These are phyloP conservation scores for Apiospora saccharicola DNA, from an alignment of 2,329 filamentous ascomycete species.

Conservation along the genomic window DNA sequence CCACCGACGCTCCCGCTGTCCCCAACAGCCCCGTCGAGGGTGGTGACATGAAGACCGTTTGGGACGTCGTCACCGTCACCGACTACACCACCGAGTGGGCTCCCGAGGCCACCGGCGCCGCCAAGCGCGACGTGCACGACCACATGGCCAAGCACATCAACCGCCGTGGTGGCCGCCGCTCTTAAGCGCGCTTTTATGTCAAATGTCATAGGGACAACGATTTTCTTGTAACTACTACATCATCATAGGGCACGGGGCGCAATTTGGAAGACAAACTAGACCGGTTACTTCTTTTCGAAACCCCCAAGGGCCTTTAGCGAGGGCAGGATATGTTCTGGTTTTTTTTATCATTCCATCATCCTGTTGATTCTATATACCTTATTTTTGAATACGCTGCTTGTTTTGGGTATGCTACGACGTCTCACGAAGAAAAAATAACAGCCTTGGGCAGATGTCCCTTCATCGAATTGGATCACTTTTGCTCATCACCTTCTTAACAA, in stretches of 20 bases:
- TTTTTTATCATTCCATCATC: too few species aligned
- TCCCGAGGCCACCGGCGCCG: conserved; percentile 32
- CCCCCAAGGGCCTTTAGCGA: background rate
- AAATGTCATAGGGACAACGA: too few species aligned
- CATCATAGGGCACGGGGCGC: conserved; percentile 10
- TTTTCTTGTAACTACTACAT: background rate
- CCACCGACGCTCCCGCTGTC: conserved; percentile 8
- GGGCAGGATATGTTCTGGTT: background rate
- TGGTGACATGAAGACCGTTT: conserved; percentile 48
- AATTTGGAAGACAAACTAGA: background rate
- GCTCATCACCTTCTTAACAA: background rate
- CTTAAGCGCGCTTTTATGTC: background rate
- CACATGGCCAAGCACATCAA: conserved; percentile 35
- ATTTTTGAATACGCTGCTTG: conserved; percentile 15
- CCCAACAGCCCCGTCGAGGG: conserved; percentile 28
- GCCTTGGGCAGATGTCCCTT: background rate
- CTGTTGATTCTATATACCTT: background rate
- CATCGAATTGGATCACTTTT: background rate
- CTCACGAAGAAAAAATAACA: background rate
- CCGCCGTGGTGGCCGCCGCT: conserved; percentile 32
- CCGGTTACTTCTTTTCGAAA: background rate
- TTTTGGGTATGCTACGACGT: conserved; percentile 20
- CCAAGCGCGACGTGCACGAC: conserved; percentile 34
- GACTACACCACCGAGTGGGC: conserved; percentile 30
- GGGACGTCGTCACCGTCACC: conserved; percentile 33